These are phyloP conservation scores for Pistacia atlantica DNA, from an alignment of 345 rosid genomes.

Conservation along the genomic window DNA sequence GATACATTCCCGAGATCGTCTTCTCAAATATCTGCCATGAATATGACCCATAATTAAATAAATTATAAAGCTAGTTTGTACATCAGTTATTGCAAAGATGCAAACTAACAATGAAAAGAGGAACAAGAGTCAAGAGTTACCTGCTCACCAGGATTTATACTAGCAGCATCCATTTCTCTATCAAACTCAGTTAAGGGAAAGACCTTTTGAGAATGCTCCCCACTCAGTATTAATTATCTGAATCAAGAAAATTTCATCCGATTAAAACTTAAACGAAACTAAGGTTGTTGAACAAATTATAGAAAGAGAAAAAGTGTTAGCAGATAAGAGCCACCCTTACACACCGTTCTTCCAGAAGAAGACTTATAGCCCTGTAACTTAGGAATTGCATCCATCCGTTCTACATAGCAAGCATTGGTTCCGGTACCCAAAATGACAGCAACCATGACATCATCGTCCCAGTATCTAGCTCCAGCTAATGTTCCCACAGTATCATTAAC, in stretches of 20 bases:
- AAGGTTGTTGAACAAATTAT: not conserved
- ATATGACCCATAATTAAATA: not conserved
- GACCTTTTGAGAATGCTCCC: constrained; percentile 81
- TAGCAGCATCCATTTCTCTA: constrained; percentile 71
- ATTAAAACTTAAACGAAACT: constrained; percentile 15
- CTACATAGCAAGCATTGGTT: constrained; percentile 92
- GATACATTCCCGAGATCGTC: constrained; percentile 93
- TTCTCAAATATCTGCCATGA: constrained; percentile 74
- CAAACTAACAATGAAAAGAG: not conserved
- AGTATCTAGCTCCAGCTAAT: constrained; percentile 79
- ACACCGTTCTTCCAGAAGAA: constrained; percentile 56
- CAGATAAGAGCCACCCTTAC: not conserved
- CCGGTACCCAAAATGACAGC: constrained; percentile 95
- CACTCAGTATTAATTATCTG: constrained; percentile 87
- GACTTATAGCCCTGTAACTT: constrained; percentile 47
- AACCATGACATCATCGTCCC: constrained; percentile 84
- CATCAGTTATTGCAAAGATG: not conserved
- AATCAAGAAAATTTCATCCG: constrained; percentile 18
- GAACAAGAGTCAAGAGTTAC: constrained; percentile 37
- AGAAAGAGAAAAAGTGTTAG: not conserved
- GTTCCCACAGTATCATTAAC: constrained; percentile 85
- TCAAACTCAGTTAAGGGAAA: constrained; percentile 71
- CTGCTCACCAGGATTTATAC: constrained; percentile 88
- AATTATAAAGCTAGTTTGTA: not conserved
- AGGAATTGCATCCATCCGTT: constrained; percentile 61